Percentiles rank a stretch among this genome's conserved stretches.
These are phyloP conservation scores for Aspergillus tamarii DNA, from an alignment of 2,329 filamentous ascomycete species.

Conservation along the genomic window DNA sequence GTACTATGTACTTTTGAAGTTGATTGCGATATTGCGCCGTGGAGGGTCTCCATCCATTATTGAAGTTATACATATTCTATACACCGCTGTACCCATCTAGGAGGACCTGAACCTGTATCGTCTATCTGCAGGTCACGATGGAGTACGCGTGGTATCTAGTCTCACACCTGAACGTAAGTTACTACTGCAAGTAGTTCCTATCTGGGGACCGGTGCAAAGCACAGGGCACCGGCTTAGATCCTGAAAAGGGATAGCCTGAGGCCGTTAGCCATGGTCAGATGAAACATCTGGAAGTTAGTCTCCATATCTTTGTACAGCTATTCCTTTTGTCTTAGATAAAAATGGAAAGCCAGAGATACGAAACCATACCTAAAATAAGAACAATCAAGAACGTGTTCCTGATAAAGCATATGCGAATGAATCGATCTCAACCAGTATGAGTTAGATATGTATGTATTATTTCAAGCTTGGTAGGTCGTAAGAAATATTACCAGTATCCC, in stretches of 20 bases:
- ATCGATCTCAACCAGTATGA: not conserved
- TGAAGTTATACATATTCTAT: not conserved
- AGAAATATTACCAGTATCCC: not conserved
- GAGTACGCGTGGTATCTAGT: not conserved
- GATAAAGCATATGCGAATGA: not conserved
- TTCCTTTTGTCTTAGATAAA: constrained; percentile 2
- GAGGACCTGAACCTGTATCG: too few species aligned
- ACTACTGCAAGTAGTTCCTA: constrained; percentile 23
- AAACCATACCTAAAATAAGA: not conserved
- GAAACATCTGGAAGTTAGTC: constrained; percentile 6
- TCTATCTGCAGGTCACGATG: not conserved
- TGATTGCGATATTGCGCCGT: too few species aligned
- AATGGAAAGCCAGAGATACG: constrained; percentile 5
- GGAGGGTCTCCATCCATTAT: too few species aligned
- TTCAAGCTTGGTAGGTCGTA: not conserved
- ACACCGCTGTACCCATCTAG: not conserved
- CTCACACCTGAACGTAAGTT: constrained; percentile 3
- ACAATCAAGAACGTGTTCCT: not conserved
- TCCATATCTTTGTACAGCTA: constrained; percentile 1
- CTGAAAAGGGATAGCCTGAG: constrained; percentile 22
- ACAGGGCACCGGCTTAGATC: constrained; percentile 19
- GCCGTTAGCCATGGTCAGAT: constrained; percentile 19
- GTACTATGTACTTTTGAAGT: too few species aligned
- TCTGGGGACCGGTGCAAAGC: constrained; percentile 21
- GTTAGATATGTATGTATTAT: not conserved